Conservation (phyloP, 768 basidiomycete genomes). For the Russula sp. region DNA sequence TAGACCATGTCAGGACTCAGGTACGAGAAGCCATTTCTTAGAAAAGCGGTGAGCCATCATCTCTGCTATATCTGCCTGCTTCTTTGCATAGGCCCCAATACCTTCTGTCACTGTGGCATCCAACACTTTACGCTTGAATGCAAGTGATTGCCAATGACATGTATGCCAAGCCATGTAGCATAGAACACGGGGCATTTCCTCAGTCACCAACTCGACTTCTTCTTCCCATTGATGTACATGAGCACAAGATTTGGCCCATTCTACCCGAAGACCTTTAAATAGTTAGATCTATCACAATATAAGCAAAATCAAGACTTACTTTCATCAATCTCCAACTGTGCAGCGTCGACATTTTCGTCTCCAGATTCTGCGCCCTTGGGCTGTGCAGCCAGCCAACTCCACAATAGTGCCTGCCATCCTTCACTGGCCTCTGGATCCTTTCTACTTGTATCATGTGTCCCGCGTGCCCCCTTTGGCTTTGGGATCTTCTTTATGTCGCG, state of each 20-base stretch:
- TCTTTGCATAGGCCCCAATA: neutral
- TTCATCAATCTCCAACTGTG: neutral
- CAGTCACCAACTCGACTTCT: neutral
- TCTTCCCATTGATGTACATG: neutral
- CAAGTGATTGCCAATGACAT: neutral
- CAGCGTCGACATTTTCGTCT: neutral
- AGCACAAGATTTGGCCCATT: neutral
- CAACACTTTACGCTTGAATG: neutral
- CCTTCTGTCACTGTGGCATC: neutral
- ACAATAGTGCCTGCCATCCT: neutral
- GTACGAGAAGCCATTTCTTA: neutral
- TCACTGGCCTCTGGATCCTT: neutral
- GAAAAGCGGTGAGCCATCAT: neutral
- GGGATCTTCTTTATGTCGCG: neutral
- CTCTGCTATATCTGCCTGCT: neutral
- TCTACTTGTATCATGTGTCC: neutral
- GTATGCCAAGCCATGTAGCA: neutral
- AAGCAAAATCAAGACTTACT: neutral
- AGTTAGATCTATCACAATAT: neutral
- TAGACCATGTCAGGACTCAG: too few relatives aligned
- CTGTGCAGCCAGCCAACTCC: neutral
- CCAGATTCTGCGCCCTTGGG: neutral
- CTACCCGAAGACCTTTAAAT: neutral
- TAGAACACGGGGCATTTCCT: neutral
- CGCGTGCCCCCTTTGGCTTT: neutral